Percentiles rank a stretch among this genome's conserved stretches.
Evolutionary conservation across 1,139 yeast genomes (phyloP).

Genomic region (Taphrina populina): DNA sequence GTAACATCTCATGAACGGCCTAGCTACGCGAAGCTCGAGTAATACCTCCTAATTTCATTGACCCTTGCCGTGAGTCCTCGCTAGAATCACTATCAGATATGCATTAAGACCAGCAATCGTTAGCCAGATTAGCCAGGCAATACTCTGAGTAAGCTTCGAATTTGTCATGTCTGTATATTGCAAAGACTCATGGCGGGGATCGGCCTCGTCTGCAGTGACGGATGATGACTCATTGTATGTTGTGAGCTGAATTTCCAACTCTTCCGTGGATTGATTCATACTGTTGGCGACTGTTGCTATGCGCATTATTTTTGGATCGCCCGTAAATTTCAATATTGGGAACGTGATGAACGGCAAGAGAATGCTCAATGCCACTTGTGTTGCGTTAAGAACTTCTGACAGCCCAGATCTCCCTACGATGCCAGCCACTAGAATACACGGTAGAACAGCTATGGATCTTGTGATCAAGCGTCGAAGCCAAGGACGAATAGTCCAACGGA

Average conservation of each 20-base stretch:
- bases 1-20: too few relatives aligned
- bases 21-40: too few relatives aligned
- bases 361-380: slow-evolving; percentile 83
- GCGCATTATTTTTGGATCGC: slow-evolving; percentile 71
- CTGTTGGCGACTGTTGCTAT: slow-evolving; percentile 49
- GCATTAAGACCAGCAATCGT: slow-evolving; percentile 70
- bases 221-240: slow-evolving; percentile 5
- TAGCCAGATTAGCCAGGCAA: slow-evolving; percentile 66
- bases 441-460: slow-evolving; percentile 78
- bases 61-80: slow-evolving; percentile 12
- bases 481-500: slow-evolving; percentile 81
- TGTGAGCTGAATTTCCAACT: not conserved
- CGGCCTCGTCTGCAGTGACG: slow-evolving; percentile 20
- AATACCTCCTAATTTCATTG: too few relatives aligned
- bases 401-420: slow-evolving; percentile 83
- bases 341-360: slow-evolving; percentile 87
- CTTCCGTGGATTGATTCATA: not conserved
- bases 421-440: slow-evolving; percentile 77
- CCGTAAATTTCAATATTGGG: slow-evolving; percentile 81
- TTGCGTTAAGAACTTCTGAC: slow-evolving; percentile 72
- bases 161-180: slow-evolving; percentile 62
- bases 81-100: slow-evolving; percentile 57
- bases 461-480: slow-evolving; percentile 82
- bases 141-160: slow-evolving; percentile 54
- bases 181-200: not conserved